Evolutionary conservation across 2,329 filamentous ascomycete genomes (phyloP).

Genomic region (Paramyrothecium roridum): DNA sequence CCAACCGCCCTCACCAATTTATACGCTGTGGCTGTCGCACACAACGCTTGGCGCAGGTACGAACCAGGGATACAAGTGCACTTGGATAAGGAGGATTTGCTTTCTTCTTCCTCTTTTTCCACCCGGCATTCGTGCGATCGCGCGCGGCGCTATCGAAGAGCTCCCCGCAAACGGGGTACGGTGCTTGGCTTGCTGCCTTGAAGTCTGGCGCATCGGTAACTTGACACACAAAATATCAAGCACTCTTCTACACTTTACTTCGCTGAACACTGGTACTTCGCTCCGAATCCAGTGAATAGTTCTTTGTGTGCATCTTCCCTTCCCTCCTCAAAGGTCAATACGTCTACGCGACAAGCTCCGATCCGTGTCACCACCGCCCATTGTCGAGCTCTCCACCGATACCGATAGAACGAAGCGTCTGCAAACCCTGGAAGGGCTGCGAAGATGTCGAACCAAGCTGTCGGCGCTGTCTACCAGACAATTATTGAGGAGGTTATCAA

Average conservation of each 20-base stretch:
- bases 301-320: too few relatives aligned
- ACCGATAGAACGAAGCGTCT: constrained; percentile 5
- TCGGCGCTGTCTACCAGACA: constrained; percentile 76
- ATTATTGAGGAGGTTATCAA: constrained; percentile 86
- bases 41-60: not conserved
- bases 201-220: too few relatives aligned
- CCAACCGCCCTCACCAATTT: too few relatives aligned
- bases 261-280: too few relatives aligned
- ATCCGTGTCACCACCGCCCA: not conserved
- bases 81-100: not conserved
- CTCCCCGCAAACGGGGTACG: constrained; percentile 1
- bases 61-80: not conserved
- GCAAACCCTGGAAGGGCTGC: constrained; percentile 4
- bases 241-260: too few relatives aligned
- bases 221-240: too few relatives aligned
- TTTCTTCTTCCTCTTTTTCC: not conserved
- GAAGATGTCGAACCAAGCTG: constrained; percentile 56
- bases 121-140: constrained; percentile 1
- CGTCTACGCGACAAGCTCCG: too few relatives aligned
- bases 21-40: not conserved
- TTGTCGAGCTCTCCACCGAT: not conserved
- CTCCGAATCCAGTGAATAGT: too few relatives aligned
- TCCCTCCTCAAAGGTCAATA: too few relatives aligned
- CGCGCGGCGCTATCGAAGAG: not conserved
- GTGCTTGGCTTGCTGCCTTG: not conserved